Evolutionary conservation across 2,329 filamentous ascomycete genomes (phyloP).

Genomic region (Elsinoe perseae): DNA sequence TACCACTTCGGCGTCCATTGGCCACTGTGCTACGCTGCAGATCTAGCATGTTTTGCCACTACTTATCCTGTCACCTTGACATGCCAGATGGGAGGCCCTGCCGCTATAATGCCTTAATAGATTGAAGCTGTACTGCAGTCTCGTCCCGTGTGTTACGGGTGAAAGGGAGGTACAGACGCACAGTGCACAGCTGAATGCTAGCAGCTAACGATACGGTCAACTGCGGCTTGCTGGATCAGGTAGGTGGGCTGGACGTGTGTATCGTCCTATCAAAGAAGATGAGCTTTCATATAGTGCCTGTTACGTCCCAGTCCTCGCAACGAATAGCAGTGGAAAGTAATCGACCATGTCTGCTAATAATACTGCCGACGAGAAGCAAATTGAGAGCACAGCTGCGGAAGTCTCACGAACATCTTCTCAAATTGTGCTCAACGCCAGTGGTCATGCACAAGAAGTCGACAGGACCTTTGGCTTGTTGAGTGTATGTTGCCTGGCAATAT

Average conservation of each 20-base stretch:
- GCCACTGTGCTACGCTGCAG: neutral
- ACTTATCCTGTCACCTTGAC: neutral
- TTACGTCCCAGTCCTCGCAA: neutral
- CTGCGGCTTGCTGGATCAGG: neutral
- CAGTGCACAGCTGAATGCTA: neutral
- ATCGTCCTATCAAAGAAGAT: neutral
- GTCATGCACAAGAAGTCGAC: conserved; percentile 36
- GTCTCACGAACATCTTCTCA: neutral
- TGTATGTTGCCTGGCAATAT: conserved; percentile 36
- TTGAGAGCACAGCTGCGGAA: neutral
- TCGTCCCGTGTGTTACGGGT: neutral
- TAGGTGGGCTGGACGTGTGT: neutral
- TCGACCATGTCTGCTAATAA: neutral
- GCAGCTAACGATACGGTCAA: neutral
- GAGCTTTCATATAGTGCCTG: neutral
- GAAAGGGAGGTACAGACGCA: neutral
- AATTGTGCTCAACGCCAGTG: conserved; percentile 33
- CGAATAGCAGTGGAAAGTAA: no score
- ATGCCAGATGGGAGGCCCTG: neutral
- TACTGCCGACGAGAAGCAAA: neutral
- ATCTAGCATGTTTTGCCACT: neutral
- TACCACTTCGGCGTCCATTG: neutral
- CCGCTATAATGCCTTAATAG: neutral
- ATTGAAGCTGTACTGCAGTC: neutral
- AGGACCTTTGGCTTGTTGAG: conserved; percentile 38